phyloP scores from a whole-genome alignment of 106 monocot species.

The Dioscorea alata region DNA sequence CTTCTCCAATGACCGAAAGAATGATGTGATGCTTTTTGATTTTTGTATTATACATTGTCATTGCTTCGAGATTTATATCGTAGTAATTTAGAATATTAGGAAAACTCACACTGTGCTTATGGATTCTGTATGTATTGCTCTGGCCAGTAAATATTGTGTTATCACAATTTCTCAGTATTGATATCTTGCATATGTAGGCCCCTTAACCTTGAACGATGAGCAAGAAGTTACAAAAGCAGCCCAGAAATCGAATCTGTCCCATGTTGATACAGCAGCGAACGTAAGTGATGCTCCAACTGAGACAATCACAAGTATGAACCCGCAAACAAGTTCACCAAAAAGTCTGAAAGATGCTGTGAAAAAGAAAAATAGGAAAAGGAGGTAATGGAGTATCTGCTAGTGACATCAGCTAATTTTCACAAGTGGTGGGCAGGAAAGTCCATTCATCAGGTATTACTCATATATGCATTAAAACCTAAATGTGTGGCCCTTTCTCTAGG shows the following conservation, averaged over 20 bases:
- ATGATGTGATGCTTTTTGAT: neutral
- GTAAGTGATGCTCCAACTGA: neutral
- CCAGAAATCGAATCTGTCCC: constrained; percentile 9
- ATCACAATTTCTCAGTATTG: neutral
- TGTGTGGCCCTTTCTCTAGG: too few species aligned
- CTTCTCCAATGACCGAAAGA: neutral
- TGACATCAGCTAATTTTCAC: neutral
- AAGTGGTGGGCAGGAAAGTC: too few species aligned
- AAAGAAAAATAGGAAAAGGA: constrained; percentile 43
- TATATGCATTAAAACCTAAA: too few species aligned
- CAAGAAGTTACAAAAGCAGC: constrained; percentile 13
- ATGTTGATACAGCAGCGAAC: neutral
- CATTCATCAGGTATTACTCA: neutral
- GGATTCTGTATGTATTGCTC: neutral
- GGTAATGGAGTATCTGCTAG: constrained; percentile 4
- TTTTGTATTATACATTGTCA: neutral
- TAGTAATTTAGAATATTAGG: neutral
- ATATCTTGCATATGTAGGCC: constrained; percentile 21
- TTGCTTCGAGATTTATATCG: neutral
- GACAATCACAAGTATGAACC: constrained; percentile 14
- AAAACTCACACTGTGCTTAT: neutral
- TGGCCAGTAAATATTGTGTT: neutral
- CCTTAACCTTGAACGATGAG: constrained; percentile 10
- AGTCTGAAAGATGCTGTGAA: constrained; percentile 64
- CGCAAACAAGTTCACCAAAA: constrained; percentile 34